These are phyloP conservation scores for Haplosporangium sp. DNA, from an alignment of 371 early-diverging fungal genomes.

Conservation along the genomic window DNA sequence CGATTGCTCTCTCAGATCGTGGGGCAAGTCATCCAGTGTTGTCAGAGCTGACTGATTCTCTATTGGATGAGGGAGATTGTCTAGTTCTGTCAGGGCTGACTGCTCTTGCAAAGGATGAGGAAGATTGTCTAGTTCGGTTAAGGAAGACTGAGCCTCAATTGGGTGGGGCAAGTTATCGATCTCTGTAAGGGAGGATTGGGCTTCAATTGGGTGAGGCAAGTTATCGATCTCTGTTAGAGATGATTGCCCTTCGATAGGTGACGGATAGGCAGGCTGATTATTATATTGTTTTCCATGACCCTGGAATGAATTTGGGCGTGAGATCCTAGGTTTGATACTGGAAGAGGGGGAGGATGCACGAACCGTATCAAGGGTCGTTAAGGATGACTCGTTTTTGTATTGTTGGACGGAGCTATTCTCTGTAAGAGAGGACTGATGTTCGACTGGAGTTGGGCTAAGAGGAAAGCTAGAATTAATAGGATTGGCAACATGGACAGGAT, in stretches of 20 bases:
- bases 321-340: slow-evolving; percentile 13
- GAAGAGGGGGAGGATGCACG: not conserved
- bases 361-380: slow-evolving; percentile 28
- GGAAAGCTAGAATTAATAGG: not conserved
- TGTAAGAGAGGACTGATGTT: slow-evolving; percentile 42
- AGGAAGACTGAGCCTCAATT: slow-evolving; percentile 31
- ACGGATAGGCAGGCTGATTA: slow-evolving; percentile 18
- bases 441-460: slow-evolving; percentile 39
- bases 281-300: too few relatives aligned
- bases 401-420: slow-evolving; percentile 13
- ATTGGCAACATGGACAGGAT: not conserved
- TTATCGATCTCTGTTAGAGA: slow-evolving; percentile 38
- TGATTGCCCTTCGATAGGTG: slow-evolving; percentile 33
- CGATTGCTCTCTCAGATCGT: slow-evolving; percentile 29
- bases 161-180: slow-evolving; percentile 17
- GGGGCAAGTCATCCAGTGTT: slow-evolving; percentile 20
- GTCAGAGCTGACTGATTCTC: slow-evolving; percentile 36
- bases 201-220: slow-evolving; percentile 28
- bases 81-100: slow-evolving; percentile 32
- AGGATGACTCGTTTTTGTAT: slow-evolving; percentile 18
- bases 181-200: slow-evolving; percentile 43
- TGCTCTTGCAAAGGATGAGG: slow-evolving; percentile 21
- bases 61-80: slow-evolving; percentile 23
- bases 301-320: slow-evolving; percentile 15
- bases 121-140: slow-evolving; percentile 27